Evolutionary conservation across 805 yeast genomes (phyloP), one percentile per base, ranked within the genome.

Genomic region (Kodamaea leandrae): DNA sequence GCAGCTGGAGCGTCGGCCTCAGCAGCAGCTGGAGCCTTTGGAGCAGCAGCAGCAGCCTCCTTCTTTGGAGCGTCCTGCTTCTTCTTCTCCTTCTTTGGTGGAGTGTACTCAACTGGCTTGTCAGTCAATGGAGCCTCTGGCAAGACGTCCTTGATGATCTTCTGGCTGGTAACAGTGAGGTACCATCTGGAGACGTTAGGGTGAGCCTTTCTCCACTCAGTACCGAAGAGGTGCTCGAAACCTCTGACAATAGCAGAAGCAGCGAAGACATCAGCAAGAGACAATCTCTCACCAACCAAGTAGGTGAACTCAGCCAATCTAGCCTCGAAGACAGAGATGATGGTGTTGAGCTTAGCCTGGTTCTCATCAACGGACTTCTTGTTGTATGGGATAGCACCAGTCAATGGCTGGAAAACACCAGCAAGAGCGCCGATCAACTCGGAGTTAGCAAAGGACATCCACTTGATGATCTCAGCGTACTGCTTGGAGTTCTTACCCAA

Each of bases 61-160:
- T 47, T 41, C 13, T 61, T 69, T 45, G 73, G 69, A 39, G 69
- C 70, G 50, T 60, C 58, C 49, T 55, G 60, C 44, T 63, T 66
- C 71, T 74, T 71, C 73, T 77, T 76, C 76, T 83, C 88, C 83
- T 85, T 78, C 77, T 78, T 70, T 67, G 89, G 83, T 54, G 89
- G 83, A 60, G 51, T 44, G 58, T 42, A 73, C 65, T 83, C 85
- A 49, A 72, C 59, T 52, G 88, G 84, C 67, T 77, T 81, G 42
- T 77, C 89, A 43, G 73, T 72, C 66, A 80, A 76, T 63, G 76
- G 60, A 55, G 78, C 66, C 52, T 75, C 74, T 40, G 72, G 74
- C 32, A 32, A 25, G 23, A 42, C 42, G 33, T 36, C 44, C 39
- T 27, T 32, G 53, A 80, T 62, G 50, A 73, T 60, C 49, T 80